These are phyloP conservation scores for Suhomyces ambrosiae DNA, from an alignment of 1,139 yeast genomes.

Conservation along the genomic window DNA sequence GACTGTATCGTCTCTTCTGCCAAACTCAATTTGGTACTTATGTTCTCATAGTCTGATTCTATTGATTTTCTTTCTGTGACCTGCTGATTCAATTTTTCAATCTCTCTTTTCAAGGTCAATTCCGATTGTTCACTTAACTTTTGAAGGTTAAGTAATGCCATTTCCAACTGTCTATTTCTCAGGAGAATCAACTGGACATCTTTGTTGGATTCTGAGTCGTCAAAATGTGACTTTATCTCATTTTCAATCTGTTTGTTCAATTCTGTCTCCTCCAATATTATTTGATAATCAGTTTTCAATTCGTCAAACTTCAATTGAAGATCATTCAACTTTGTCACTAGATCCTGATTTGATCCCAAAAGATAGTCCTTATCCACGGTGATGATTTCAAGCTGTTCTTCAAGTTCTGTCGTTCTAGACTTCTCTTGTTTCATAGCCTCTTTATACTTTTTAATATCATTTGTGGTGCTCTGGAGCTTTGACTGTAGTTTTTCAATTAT, in stretches of 20 bases:
- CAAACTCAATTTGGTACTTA: slow-evolving; percentile 29
- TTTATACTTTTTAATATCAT: slow-evolving; percentile 29
- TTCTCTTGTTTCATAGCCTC: slow-evolving; percentile 23
- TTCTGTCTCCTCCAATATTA: slow-evolving; percentile 50
- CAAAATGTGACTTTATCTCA: slow-evolving; percentile 30
- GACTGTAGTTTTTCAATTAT: slow-evolving; percentile 50
- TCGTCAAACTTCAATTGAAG: slow-evolving; percentile 40
- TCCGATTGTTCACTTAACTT: slow-evolving; percentile 33
- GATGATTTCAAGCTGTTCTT: slow-evolving; percentile 50
- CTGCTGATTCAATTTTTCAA: slow-evolving; percentile 29
- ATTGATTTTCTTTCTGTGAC: slow-evolving; percentile 16
- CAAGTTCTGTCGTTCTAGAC: slow-evolving; percentile 26
- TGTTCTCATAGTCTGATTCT: slow-evolving; percentile 20
- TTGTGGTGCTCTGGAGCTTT: slow-evolving; percentile 36
- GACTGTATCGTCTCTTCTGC: slow-evolving; percentile 47
- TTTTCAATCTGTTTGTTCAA: slow-evolving; percentile 43
- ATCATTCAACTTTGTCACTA: slow-evolving; percentile 31
- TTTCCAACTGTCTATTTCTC: slow-evolving; percentile 38
- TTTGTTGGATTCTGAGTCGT: slow-evolving; percentile 16
- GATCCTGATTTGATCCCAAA: slow-evolving; percentile 39
- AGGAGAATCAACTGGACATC: slow-evolving; percentile 25
- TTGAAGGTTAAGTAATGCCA: slow-evolving; percentile 43
- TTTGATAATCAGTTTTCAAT: slow-evolving; percentile 41
- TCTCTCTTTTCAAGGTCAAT: slow-evolving; percentile 21
- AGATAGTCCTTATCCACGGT: slow-evolving; percentile 58